phyloP scores from a whole-genome alignment of 768 basidiomycete species.

The Panellus pusillus region DNA sequence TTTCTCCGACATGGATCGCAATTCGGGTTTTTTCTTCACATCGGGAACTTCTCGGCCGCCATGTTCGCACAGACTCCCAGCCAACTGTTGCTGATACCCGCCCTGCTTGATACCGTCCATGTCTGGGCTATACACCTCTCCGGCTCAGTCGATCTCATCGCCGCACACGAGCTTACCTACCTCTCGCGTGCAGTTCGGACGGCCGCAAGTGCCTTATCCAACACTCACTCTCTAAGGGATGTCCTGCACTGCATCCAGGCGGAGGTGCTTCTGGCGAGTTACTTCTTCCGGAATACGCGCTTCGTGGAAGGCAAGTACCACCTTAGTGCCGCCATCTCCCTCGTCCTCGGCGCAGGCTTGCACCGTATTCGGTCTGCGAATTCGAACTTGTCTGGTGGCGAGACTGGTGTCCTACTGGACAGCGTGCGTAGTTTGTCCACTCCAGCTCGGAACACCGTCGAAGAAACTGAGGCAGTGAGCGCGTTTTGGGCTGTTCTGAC shows the following conservation, averaged over 20 bases:
- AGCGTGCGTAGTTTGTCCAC: slow-evolving; percentile 23
- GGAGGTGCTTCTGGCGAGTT: slow-evolving; percentile 42
- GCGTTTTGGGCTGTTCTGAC: slow-evolving; percentile 33
- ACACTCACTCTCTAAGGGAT: slow-evolving; percentile 17
- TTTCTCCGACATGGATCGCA: slow-evolving; percentile 23
- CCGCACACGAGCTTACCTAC: neutral
- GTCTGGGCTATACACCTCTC: slow-evolving; percentile 18
- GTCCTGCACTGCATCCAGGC: slow-evolving; percentile 35
- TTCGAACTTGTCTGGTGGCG: too few relatives aligned
- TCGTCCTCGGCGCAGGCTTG: slow-evolving; percentile 29
- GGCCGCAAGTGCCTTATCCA: neutral
- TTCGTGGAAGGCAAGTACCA: slow-evolving; percentile 43
- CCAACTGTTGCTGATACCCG: slow-evolving; percentile 7
- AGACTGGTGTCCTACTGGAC: neutral
- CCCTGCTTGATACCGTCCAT: slow-evolving; percentile 2
- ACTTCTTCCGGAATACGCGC: slow-evolving; percentile 42
- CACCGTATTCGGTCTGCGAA: slow-evolving; percentile 18
- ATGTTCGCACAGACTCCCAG: neutral
- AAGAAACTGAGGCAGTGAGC: slow-evolving; percentile 24
- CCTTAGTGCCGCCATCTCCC: slow-evolving; percentile 34
- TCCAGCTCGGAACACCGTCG: slow-evolving; percentile 27
- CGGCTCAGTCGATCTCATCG: neutral
- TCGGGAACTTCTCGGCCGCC: slow-evolving; percentile 33
- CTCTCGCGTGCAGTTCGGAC: slow-evolving; percentile 5
- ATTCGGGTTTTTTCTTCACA: slow-evolving; percentile 47